Percentiles rank a stretch among this genome's conserved stretches.
Evolutionary conservation across 2,329 filamentous ascomycete genomes (phyloP).

Genomic region (Alternaria infectoria): DNA sequence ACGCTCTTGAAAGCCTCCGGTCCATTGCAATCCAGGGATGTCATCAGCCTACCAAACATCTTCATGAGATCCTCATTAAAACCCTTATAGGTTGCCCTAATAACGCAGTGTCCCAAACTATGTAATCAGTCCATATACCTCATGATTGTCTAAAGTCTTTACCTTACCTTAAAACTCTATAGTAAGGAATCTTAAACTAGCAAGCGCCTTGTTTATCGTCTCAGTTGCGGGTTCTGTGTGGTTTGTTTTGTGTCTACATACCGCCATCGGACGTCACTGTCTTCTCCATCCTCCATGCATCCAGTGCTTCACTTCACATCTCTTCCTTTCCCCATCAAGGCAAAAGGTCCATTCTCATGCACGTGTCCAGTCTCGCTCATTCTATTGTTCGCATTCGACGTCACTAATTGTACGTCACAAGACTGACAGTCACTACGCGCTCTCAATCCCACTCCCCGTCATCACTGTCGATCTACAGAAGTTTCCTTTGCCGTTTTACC

Average conservation of each 20-base stretch:
- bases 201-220: neutral
- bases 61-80: too few relatives aligned
- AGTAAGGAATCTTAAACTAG: neutral
- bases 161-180: rapidly evolving
- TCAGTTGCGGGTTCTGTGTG: neutral
- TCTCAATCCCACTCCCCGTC: neutral
- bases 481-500: neutral
- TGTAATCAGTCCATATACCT: too few relatives aligned
- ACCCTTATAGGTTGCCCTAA: too few relatives aligned
- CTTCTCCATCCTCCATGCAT: neutral
- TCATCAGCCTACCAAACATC: too few relatives aligned
- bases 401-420: neutral
- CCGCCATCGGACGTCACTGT: neutral
- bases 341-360: neutral
- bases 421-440: neutral
- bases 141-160: neutral
- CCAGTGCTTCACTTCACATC: neutral
- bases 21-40: too few relatives aligned
- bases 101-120: too few relatives aligned
- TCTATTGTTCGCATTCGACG: neutral
- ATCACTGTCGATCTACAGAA: neutral
- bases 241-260: neutral
- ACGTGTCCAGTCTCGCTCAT: neutral
- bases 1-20: too few relatives aligned
- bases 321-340: neutral